Percentiles rank a stretch among this genome's conserved stretches.
phyloP scores from a whole-genome alignment of 139 green algal species.

The Micractinium sp. region DNA sequence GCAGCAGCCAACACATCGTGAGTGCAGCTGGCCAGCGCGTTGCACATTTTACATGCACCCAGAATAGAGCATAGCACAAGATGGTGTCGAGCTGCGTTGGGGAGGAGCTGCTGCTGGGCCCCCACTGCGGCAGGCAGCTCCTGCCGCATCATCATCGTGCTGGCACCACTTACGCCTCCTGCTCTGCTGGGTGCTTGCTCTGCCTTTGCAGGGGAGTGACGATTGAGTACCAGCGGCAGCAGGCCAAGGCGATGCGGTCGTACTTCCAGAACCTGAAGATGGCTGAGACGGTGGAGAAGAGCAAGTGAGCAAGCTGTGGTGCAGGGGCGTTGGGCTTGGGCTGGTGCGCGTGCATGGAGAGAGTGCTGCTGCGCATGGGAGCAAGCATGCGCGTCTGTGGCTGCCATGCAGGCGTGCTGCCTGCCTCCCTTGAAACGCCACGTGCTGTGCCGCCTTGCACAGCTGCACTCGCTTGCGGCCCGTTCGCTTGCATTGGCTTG shows the following conservation, averaged over 20 bases:
- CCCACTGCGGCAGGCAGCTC: no score
- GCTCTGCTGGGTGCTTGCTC: neutral
- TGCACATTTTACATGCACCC: neutral
- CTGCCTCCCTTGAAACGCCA: neutral
- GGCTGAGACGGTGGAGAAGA: conserved; percentile 46
- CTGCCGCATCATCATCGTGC: neutral
- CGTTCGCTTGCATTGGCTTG: neutral
- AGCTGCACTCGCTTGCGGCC: neutral
- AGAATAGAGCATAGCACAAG: no score
- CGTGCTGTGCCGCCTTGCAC: neutral
- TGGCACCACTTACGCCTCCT: neutral
- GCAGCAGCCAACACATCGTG: neutral
- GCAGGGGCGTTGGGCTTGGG: no score
- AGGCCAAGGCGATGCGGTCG: conserved; percentile 90
- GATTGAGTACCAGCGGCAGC: conserved; percentile 88
- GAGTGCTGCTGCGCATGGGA: neutral
- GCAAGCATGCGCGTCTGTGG: neutral
- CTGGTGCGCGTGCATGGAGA: neutral
- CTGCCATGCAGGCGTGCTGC: neutral
- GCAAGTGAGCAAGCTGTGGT: conserved; percentile 36
- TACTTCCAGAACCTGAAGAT: conserved; percentile 84
- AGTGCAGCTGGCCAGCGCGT: neutral
- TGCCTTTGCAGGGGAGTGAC: conserved; percentile 60
- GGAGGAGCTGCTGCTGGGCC: neutral
- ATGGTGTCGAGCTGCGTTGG: neutral